phyloP scores from a whole-genome alignment of 495 filamentous ascomycete species.

The Neurospora hispaniola region DNA sequence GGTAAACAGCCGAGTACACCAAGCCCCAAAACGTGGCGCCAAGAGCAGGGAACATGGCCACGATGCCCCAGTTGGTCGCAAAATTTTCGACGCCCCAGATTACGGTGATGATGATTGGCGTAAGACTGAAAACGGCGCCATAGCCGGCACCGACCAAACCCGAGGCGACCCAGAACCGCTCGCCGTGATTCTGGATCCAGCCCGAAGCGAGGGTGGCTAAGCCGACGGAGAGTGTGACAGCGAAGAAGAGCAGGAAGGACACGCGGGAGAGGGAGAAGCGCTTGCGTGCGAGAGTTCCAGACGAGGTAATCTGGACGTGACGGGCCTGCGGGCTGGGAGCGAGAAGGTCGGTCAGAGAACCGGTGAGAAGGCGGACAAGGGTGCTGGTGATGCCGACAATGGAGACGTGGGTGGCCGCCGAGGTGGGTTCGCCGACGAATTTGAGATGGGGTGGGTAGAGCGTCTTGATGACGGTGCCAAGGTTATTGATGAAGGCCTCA shows the following conservation, averaged over 20 bases:
- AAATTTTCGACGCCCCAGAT: conserved; percentile 99
- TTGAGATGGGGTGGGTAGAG: conserved; percentile 53
- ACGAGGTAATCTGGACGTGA: conserved; percentile 28
- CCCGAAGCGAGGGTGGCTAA: conserved; percentile 66
- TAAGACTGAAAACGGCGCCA: conserved; percentile 78
- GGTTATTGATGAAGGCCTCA: conserved; percentile 95
- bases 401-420: conserved; percentile 81
- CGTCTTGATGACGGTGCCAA: conserved; percentile 86
- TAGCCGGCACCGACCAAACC: conserved; percentile 80
- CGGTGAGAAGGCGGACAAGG: conserved; percentile 72
- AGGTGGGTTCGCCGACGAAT: conserved; percentile 40
- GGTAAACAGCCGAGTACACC: conserved; percentile 73
- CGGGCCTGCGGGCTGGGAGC: conserved; percentile 50
- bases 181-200: conserved; percentile 49
- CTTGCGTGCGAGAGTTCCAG: conserved; percentile 16
- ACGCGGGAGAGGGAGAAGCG: conserved; percentile 62
- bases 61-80: conserved; percentile 94
- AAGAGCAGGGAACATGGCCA: conserved; percentile 77
- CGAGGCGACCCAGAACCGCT: conserved; percentile 71
- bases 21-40: conserved; percentile 81
- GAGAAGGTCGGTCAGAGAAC: conserved; percentile 76
- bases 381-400: conserved; percentile 86
- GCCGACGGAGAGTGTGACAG: conserved; percentile 64
- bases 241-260: conserved; percentile 63
- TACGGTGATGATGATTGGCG: conserved; percentile 82